These are phyloP conservation scores for Penicillium corylophilum DNA, from an alignment of 2,329 filamentous ascomycete species.

Conservation along the genomic window DNA sequence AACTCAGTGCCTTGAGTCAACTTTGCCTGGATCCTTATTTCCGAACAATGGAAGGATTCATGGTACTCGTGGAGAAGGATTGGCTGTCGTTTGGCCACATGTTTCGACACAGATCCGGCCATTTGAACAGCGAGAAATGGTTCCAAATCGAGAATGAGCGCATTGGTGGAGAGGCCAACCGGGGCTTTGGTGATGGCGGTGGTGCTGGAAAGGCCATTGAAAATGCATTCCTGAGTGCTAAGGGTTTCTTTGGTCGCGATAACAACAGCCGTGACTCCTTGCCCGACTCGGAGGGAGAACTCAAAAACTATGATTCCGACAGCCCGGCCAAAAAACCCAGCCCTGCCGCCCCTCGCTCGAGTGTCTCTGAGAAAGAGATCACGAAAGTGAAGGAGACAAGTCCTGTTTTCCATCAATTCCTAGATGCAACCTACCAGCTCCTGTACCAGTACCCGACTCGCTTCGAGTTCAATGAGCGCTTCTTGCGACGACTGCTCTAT, in stretches of 20 bases:
- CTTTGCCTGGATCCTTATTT: constrained; percentile 95
- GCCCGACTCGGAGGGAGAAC: constrained; percentile 60
- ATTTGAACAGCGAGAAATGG: constrained; percentile 89
- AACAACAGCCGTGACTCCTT: constrained; percentile 65
- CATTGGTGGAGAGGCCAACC: constrained; percentile 56
- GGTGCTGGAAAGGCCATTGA: constrained; percentile 72
- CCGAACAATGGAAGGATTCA: constrained; percentile 89
- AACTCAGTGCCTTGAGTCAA: constrained; percentile 87
- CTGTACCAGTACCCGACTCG: constrained; percentile 79
- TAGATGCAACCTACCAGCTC: constrained; percentile 91
- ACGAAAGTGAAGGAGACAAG: constrained; percentile 86
- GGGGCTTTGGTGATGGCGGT: constrained; percentile 41
- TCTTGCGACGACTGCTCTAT: constrained; percentile 83
- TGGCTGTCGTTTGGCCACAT: constrained; percentile 98
- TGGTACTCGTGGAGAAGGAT: constrained; percentile 92
- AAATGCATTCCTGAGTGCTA: constrained; percentile 79
- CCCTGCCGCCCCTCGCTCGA: constrained; percentile 31
- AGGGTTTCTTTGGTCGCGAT: constrained; percentile 83
- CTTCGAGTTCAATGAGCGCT: constrained; percentile 96
- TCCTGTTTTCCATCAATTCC: constrained; percentile 95
- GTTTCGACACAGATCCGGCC: constrained; percentile 89
- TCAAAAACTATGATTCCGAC: constrained; percentile 51
- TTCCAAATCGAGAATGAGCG: constrained; percentile 82
- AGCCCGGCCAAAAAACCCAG: constrained; percentile 38
- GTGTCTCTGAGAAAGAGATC: constrained; percentile 59